Evolutionary conservation across 805 yeast genomes (phyloP), one percentile per base, ranked within the genome.

Genomic region (Nakazawaea wickerhamii): DNA sequence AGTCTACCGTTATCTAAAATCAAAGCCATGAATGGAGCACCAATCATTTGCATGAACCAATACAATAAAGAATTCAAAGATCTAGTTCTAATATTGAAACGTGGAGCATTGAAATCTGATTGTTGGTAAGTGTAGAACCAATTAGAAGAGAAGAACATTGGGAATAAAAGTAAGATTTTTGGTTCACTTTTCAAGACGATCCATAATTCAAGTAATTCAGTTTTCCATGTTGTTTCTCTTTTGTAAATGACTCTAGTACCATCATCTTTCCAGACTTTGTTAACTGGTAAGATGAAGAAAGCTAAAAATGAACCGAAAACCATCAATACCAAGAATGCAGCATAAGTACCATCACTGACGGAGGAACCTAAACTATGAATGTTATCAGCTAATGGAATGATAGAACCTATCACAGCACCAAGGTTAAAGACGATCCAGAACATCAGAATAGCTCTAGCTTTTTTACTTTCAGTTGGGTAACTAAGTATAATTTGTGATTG

Each of bases 51-150:
- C 41, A 74, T 59, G 39, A 72, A 56, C 82, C 83, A 79, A 61
- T 77, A 79, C 37, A 79, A 68, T 38, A 77, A 63, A 15, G 78
- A 73, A 63, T 79, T 79, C 53, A 79, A 68, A 4, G 84, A 74
- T 50, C 84, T 68, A 17, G 84, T 75, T 57, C 83, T 68, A 46
- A 77, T 58, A 51, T 71, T 76, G 60, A 79, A 79, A 38, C 72
- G 62, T 17, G 72, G 74, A 31, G 71, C 73, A 54, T 78, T 78
- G 58, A 71, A 65, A 45, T 73, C 77, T 55, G 77, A 76, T 53
- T 74, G 77, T 59, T 79, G 82, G 58, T 79, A 79, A 36, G 83
- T 74, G 65, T 77, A 77, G 63, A 77, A 79, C 79, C 79, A 79
- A 64, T 79, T 79, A 28, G 84, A 75, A 22, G 80, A 68, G 50